Evolutionary conservation across 257 asterid genomes (phyloP).

Genomic region (Cordia subcordata): DNA sequence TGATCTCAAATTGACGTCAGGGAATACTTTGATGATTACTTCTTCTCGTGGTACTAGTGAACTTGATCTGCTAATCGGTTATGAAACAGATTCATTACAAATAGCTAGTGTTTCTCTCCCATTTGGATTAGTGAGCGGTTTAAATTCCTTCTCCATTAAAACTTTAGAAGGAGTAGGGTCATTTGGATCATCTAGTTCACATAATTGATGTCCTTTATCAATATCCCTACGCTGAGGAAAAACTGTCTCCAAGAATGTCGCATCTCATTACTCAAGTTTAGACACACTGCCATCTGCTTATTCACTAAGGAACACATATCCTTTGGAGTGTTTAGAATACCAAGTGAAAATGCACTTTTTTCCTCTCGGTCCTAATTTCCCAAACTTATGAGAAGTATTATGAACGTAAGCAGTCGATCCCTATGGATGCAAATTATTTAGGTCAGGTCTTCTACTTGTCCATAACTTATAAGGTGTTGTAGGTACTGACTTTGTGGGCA

Average conservation of each 20-base stretch:
- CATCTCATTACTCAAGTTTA: slow-evolving; percentile 4
- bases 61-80: no score
- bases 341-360: not conserved
- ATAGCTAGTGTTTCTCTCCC: no score
- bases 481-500: not conserved
- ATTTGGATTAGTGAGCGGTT: no score
- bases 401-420: not conserved
- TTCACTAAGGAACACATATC: not conserved
- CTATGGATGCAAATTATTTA: not conserved
- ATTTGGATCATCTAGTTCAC: not conserved
- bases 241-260: not conserved
- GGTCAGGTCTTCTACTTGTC: not conserved
- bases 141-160: no score
- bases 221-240: not conserved
- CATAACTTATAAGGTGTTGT: slow-evolving; percentile 1
- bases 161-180: no score
- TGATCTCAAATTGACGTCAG: no score
- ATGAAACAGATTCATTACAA: no score
- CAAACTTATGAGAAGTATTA: not conserved
- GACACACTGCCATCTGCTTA: not conserved
- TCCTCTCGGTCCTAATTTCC: not conserved
- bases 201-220: not conserved
- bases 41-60: no score
- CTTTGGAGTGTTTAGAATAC: not conserved
- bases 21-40: no score